These are phyloP conservation scores for Acacia acuminata DNA, from an alignment of 306 rosid species.

Conservation along the genomic window DNA sequence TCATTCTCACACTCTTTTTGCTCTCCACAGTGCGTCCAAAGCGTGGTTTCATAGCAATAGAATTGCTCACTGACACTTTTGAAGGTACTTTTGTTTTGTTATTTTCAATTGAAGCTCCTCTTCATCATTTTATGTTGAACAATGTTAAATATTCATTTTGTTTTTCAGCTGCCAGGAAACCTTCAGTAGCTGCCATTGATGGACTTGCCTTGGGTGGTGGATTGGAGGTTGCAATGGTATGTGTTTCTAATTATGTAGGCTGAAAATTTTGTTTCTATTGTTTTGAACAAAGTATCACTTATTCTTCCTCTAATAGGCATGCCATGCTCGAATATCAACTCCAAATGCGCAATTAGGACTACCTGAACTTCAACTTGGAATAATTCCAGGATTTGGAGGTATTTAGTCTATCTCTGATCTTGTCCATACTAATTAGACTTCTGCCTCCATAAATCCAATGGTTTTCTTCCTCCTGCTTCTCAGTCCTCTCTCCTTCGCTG, in stretches of 20 bases:
- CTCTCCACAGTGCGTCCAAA: slow-evolving; percentile 43
- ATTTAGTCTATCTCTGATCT: slow-evolving; percentile 21
- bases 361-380: slow-evolving; percentile 98
- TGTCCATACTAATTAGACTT: not conserved
- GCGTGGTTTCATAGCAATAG: slow-evolving; percentile 72
- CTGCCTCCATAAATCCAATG: not conserved
- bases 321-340: slow-evolving; percentile 89
- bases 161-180: slow-evolving; percentile 75
- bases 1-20: slow-evolving; percentile 28
- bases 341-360: slow-evolving; percentile 87
- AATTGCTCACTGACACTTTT: slow-evolving; percentile 64
- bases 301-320: slow-evolving; percentile 55
- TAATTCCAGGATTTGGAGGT: slow-evolving; percentile 99
- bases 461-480: not conserved
- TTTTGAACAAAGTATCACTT: slow-evolving; percentile 4
- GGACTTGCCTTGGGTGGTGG: slow-evolving; percentile 99
- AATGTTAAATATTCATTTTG: slow-evolving; percentile 28
- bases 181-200: slow-evolving; percentile 95
- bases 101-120: not conserved
- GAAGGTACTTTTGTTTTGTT: slow-evolving; percentile 59
- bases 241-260: slow-evolving; percentile 26
- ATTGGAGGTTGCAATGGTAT: slow-evolving; percentile 94
- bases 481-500: not conserved
- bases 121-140: slow-evolving; percentile 5
- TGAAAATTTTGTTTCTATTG: not conserved